Conservation (phyloP, 768 basidiomycete genomes). For the Tylopilus plumbeoviolaceoides region DNA sequence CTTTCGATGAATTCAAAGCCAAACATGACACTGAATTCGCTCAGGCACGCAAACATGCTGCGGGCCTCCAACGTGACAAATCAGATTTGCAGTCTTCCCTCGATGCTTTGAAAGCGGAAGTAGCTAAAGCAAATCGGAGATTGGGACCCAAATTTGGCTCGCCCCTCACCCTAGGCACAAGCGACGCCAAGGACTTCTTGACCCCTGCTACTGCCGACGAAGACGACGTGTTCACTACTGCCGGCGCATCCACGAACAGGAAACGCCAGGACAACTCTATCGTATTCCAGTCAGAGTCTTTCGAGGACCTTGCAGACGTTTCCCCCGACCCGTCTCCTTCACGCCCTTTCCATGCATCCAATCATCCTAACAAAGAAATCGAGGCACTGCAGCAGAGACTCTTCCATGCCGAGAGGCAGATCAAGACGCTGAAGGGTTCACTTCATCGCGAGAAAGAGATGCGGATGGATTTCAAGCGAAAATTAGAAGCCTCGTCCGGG, state of each 20-base stretch:
- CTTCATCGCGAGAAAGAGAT: conserved; percentile 81
- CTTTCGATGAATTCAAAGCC: conserved; percentile 70
- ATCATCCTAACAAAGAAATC: conserved; percentile 75
- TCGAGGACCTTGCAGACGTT: conserved; percentile 45
- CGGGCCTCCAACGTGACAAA: conserved; percentile 87
- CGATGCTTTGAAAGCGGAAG: conserved; percentile 71
- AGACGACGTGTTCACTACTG: conserved; percentile 64
- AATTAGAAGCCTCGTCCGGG: conserved; percentile 43
- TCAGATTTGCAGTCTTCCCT: conserved; percentile 81
- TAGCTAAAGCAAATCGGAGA: conserved; percentile 57
- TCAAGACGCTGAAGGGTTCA: conserved; percentile 75
- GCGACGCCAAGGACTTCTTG: conserved; percentile 42
- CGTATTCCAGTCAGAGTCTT: conserved; percentile 42
- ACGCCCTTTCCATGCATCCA: conserved; percentile 62
- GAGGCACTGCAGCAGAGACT: conserved; percentile 77
- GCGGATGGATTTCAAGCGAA: conserved; percentile 61
- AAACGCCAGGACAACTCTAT: conserved; percentile 52
- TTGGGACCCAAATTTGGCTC: conserved; percentile 62
- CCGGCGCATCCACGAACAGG: conserved; percentile 58
- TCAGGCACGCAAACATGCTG: conserved; percentile 81
- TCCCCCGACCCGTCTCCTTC: conserved; percentile 63
- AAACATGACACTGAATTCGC: conserved; percentile 97
- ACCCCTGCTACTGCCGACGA: conserved; percentile 55
- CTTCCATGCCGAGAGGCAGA: conserved; percentile 83
- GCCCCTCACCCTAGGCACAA: conserved; percentile 64